Percentiles rank a stretch among this genome's conserved stretches.
These are phyloP conservation scores for Tinospora cordifolia DNA, from an alignment of 164 flowering plant species.

Conservation along the genomic window DNA sequence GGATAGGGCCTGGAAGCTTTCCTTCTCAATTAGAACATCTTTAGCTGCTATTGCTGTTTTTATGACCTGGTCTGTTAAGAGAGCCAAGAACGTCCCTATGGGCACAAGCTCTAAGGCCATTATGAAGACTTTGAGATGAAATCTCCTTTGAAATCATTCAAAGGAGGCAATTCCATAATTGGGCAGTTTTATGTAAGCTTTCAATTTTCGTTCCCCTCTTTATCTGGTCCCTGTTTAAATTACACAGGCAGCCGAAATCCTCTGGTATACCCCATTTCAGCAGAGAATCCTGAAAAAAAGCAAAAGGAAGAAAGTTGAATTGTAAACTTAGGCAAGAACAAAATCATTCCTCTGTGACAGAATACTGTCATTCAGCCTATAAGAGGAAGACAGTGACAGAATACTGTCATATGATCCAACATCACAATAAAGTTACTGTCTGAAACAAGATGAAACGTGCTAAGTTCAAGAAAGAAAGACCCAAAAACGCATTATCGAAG, in stretches of 20 bases:
- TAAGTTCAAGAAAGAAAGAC: not conserved
- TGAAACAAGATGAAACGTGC: not conserved
- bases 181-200: not conserved
- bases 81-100: slow-evolving; percentile 54
- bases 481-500: not conserved
- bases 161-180: not conserved
- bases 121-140: not conserved
- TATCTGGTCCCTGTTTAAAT: not conserved
- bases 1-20: slow-evolving; percentile 54
- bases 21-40: slow-evolving; percentile 54
- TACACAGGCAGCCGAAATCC: not conserved
- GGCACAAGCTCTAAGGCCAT: slow-evolving; percentile 45
- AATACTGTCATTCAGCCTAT: not conserved
- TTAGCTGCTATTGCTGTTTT: slow-evolving; percentile 62
- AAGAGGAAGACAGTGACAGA: not conserved
- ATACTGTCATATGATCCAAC: too few relatives aligned
- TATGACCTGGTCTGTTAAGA: slow-evolving; percentile 42
- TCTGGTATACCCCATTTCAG: not conserved
- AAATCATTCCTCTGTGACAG: not conserved
- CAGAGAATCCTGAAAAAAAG: not conserved
- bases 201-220: not conserved
- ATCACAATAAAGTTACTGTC: not conserved
- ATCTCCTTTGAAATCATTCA: not conserved
- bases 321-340: not conserved
- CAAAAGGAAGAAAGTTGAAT: not conserved